These are phyloP conservation scores for Phytophthora palmivora DNA, from an alignment of 352 stramenopile species.

Conservation along the genomic window DNA sequence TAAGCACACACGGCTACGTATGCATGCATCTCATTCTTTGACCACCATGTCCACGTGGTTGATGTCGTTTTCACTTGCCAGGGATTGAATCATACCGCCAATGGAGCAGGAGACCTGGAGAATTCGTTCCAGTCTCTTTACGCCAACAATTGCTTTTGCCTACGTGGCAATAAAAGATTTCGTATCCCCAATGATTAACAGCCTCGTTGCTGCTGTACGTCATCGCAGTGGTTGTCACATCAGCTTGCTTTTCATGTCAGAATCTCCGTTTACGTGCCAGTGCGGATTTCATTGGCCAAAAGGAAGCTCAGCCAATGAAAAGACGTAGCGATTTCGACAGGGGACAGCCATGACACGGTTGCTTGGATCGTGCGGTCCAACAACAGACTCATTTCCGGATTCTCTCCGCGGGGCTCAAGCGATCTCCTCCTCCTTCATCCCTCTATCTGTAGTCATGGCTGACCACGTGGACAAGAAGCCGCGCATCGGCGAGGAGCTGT, in stretches of 20 bases:
- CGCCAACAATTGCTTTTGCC: no score
- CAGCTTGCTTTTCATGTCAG: conserved; percentile 1
- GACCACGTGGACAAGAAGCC: conserved; percentile 87
- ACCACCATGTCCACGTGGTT: no score
- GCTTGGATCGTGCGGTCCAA: conserved; percentile 34
- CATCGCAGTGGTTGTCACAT: conserved; percentile 22
- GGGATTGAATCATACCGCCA: no score
- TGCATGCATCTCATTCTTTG: no score
- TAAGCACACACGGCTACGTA: no score
- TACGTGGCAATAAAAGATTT: no score
- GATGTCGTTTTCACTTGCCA: no score
- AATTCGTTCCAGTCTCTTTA: no score
- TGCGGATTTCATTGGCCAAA: conserved; percentile 23
- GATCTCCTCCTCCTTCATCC: conserved; percentile 11
- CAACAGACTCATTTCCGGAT: conserved; percentile 50
- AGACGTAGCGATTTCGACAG: conserved; percentile 17
- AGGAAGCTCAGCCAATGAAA: conserved; percentile 11
- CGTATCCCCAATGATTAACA: no score
- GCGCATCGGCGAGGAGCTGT: conserved; percentile 86
- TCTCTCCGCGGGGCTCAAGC: conserved; percentile 47
- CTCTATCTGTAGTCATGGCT: conserved; percentile 49
- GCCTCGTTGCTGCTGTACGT: conserved; percentile 5
- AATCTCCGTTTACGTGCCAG: background rate
- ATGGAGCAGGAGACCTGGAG: no score
- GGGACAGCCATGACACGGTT: conserved; percentile 14